phyloP scores from a whole-genome alignment of 2,329 filamentous ascomycete species.

The Talaromyces pinophilus region DNA sequence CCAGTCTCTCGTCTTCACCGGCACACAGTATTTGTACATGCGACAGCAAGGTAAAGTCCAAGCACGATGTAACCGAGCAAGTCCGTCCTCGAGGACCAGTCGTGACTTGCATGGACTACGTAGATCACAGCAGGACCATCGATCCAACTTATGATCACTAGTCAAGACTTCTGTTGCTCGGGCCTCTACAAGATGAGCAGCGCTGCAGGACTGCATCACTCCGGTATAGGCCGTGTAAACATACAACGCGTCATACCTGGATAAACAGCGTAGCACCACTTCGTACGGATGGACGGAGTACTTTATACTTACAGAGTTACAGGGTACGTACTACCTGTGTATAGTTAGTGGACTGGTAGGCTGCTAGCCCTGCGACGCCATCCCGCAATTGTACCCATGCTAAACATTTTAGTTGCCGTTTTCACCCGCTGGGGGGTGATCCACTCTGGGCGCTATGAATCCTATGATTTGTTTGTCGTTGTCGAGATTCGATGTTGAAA shows the following conservation, averaged over 20 bases:
- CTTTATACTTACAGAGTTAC: not conserved
- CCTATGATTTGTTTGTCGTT: not conserved
- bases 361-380: constrained; percentile 10
- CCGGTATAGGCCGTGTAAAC: constrained; percentile 1
- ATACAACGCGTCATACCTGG: not conserved
- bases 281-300: not conserved
- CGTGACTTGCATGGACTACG: not conserved
- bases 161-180: not conserved
- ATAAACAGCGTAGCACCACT: not conserved
- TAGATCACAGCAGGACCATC: constrained; percentile 8
- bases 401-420: constrained; percentile 17
- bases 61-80: constrained; percentile 3
- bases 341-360: not conserved
- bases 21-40: not conserved
- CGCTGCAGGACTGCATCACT: not conserved
- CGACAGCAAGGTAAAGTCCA: not conserved
- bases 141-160: not conserved
- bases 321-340: not conserved
- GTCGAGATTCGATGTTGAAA: not conserved
- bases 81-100: not conserved
- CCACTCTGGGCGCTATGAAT: constrained; percentile 10
- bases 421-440: constrained; percentile 14
- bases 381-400: constrained; percentile 6
- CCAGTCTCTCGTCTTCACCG: not conserved
- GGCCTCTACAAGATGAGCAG: not conserved